A percentile compares a stretch with the other conserved stretches of the same genome.
These are phyloP conservation scores for Ajuga chamaepitys DNA, from an alignment of 257 asterid genomes.

Conservation along the genomic window DNA sequence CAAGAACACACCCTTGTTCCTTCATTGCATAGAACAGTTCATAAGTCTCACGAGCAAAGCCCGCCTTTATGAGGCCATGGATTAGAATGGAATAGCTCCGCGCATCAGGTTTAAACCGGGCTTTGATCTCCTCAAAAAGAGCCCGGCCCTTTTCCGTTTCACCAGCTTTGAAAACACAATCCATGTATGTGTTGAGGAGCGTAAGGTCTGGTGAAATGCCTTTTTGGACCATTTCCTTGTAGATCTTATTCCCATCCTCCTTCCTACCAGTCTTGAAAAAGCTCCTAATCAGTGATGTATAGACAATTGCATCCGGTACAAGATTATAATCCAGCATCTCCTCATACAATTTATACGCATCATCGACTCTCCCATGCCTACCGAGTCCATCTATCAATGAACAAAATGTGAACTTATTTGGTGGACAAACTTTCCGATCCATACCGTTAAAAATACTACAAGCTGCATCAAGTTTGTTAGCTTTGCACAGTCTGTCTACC, in stretches of 20 bases:
- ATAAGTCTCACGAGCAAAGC: conserved; percentile 80
- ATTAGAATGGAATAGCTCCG: conserved; percentile 89
- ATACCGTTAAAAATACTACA: conserved; percentile 54
- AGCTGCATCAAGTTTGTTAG: conserved; percentile 76
- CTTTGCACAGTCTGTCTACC: conserved; percentile 91
- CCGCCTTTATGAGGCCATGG: conserved; percentile 83
- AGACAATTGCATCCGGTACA: conserved; percentile 61
- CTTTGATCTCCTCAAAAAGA: conserved; percentile 69
- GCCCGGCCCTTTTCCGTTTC: conserved; percentile 76
- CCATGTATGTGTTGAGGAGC: conserved; percentile 87
- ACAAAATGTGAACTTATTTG: conserved; percentile 71
- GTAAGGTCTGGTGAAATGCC: conserved; percentile 60
- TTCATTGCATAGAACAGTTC: conserved; percentile 83
- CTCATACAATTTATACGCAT: conserved; percentile 80
- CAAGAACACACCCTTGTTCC: conserved; percentile 77
- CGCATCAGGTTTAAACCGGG: conserved; percentile 60
- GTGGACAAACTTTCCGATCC: conserved; percentile 64
- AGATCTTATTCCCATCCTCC: conserved; percentile 85
- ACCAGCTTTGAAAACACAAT: conserved; percentile 77
- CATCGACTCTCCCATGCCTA: conserved; percentile 79
- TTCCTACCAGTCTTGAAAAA: conserved; percentile 75
- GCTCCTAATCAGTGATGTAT: conserved; percentile 79
- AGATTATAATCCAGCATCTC: conserved; percentile 63
- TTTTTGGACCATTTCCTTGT: conserved; percentile 71
- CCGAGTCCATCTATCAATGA: conserved; percentile 91